These are phyloP conservation scores for Knufia petricola DNA, from an alignment of 2,329 filamentous ascomycete species.

Conservation along the genomic window DNA sequence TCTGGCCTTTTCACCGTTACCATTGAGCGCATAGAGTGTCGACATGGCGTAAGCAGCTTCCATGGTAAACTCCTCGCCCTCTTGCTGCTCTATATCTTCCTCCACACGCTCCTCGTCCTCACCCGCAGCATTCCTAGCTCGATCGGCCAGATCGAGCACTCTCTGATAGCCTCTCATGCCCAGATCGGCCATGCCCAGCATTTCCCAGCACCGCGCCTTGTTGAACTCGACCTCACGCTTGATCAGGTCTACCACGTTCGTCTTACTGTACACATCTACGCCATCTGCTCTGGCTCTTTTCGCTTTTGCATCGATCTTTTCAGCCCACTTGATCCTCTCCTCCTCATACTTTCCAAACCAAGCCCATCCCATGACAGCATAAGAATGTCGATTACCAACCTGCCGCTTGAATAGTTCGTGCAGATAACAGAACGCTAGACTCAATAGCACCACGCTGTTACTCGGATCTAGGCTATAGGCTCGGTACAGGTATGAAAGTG, in stretches of 20 bases:
- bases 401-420: constrained; percentile 85
- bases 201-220: constrained; percentile 64
- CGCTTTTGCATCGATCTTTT: neutral
- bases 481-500: constrained; percentile 78
- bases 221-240: constrained; percentile 67
- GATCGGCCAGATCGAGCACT: constrained; percentile 36
- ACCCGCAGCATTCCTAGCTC: constrained; percentile 30
- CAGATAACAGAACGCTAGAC: constrained; percentile 73
- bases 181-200: constrained; percentile 61
- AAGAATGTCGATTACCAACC: constrained; percentile 79
- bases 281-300: constrained; percentile 4
- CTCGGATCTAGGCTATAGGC: constrained; percentile 39
- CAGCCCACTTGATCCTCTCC: constrained; percentile 37
- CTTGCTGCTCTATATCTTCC: constrained; percentile 10
- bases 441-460: constrained; percentile 62
- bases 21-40: constrained; percentile 54
- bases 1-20: constrained; percentile 52
- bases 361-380: constrained; percentile 72
- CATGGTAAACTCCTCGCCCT: constrained; percentile 49
- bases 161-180: constrained; percentile 63
- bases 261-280: constrained; percentile 1
- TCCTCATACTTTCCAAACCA: constrained; percentile 70
- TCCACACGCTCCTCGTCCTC: constrained; percentile 29
- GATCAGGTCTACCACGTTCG: constrained; percentile 10
- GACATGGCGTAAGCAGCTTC: constrained; percentile 71